Evolutionary conservation across 768 basidiomycete species (phyloP).

Genomic region (Boletus insuetus): DNA sequence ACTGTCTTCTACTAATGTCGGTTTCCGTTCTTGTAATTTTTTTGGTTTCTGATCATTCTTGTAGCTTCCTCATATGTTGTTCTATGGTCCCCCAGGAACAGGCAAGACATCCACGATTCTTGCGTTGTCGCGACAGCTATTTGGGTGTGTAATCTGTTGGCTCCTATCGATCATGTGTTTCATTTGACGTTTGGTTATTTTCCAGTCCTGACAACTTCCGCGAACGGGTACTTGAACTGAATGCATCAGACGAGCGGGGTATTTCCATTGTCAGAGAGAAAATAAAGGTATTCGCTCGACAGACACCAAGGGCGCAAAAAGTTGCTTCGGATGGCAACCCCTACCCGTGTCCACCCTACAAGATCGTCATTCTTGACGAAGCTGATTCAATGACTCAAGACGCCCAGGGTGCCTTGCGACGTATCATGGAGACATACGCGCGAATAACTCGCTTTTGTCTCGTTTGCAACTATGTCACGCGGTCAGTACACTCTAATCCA

Average conservation of each 20-base stretch:
- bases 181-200: neutral
- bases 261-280: constrained; percentile 97
- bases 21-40: neutral
- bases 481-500: constrained; percentile 50
- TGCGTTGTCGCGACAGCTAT: constrained; percentile 88
- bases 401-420: constrained; percentile 90
- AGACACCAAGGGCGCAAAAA: constrained; percentile 80
- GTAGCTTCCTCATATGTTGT: constrained; percentile 98
- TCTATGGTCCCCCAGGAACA: constrained; percentile 98
- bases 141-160: constrained; percentile 60
- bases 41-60: constrained; percentile 11
- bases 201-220: constrained; percentile 92
- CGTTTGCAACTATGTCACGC: constrained; percentile 98
- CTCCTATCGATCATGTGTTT: neutral
- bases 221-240: constrained; percentile 91
- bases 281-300: constrained; percentile 96
- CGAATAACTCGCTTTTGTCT: constrained; percentile 96
- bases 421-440: constrained; percentile 99
- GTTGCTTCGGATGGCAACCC: constrained; percentile 71
- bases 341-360: constrained; percentile 97
- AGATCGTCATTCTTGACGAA: constrained; percentile 98
- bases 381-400: constrained; percentile 99
- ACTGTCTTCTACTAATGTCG: constrained; percentile 86
- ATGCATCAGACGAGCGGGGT: constrained; percentile 98
- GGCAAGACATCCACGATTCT: constrained; percentile 99